Conservation (phyloP, 2,329 filamentous ascomycete species). For the Parastagonospora nodorum region DNA sequence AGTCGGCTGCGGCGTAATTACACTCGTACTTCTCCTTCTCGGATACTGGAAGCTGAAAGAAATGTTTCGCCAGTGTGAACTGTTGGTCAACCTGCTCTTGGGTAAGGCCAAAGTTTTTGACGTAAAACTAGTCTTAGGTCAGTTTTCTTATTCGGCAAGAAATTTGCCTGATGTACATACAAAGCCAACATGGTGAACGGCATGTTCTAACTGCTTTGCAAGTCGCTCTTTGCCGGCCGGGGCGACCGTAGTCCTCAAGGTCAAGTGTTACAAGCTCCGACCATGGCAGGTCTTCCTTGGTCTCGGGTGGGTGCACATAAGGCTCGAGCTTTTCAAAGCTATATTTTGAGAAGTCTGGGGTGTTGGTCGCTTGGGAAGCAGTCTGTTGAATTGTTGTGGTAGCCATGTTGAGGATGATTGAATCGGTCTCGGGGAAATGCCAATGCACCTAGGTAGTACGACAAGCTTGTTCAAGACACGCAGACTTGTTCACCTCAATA, state of each 20-base stretch:
- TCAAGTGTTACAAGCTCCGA: slow-evolving; percentile 64
- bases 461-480: no score
- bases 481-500: background rate
- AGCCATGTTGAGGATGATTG: slow-evolving; percentile 14
- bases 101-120: slow-evolving; percentile 64
- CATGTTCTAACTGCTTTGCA: slow-evolving; percentile 60
- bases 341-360: slow-evolving; percentile 31
- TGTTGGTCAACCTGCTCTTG: slow-evolving; percentile 66
- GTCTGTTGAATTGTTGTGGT: slow-evolving; percentile 22
- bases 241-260: slow-evolving; percentile 58
- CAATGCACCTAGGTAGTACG: background rate
- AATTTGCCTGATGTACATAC: slow-evolving; percentile 14
- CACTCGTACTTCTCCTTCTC: slow-evolving; percentile 63
- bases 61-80: slow-evolving; percentile 64
- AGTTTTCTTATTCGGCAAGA: background rate
- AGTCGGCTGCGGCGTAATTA: slow-evolving; percentile 55
- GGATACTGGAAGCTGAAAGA: slow-evolving; percentile 61
- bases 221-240: slow-evolving; percentile 60
- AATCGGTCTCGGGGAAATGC: background rate
- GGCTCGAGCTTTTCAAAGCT: slow-evolving; percentile 37
- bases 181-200: slow-evolving; percentile 55
- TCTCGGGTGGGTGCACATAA: slow-evolving; percentile 55
- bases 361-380: background rate
- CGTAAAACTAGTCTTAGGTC: slow-evolving; percentile 59
- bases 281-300: slow-evolving; percentile 56